A percentile compares a stretch with the other conserved stretches of the same genome.
Evolutionary conservation across 129 eudicot species (phyloP).

Genomic region (Smallanthus sonchifolius): DNA sequence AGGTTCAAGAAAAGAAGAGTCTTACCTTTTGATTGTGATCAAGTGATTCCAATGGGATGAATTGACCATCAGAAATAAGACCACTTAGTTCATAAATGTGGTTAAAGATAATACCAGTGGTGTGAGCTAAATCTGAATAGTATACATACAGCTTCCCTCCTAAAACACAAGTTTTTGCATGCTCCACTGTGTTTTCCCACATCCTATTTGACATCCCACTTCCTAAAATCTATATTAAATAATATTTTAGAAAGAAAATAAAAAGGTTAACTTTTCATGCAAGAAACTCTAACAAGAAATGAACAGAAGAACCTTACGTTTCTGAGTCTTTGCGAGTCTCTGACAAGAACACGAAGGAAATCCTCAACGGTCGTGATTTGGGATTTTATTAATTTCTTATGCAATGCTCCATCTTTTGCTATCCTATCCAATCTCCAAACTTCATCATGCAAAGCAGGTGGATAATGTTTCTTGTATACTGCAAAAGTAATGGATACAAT

Average conservation of each 20-base stretch:
- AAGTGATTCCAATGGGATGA: slow-evolving; percentile 50
- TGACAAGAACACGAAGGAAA: slow-evolving; percentile 51
- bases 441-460: slow-evolving; percentile 56
- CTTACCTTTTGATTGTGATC: slow-evolving; percentile 44
- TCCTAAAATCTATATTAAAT: slow-evolving; percentile 34
- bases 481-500: slow-evolving; percentile 17
- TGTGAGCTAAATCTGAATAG: slow-evolving; percentile 43
- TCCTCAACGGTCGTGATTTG: slow-evolving; percentile 49
- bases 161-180: slow-evolving; percentile 48
- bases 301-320: slow-evolving; percentile 26
- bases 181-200: slow-evolving; percentile 59
- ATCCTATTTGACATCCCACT: slow-evolving; percentile 54
- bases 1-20: neutral
- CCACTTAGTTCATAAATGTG: slow-evolving; percentile 50
- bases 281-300: neutral
- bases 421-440: slow-evolving; percentile 64
- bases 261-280: neutral
- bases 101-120: slow-evolving; percentile 48
- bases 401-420: slow-evolving; percentile 56
- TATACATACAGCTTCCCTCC: slow-evolving; percentile 54
- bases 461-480: slow-evolving; percentile 63
- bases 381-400: slow-evolving; percentile 46
- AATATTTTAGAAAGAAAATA: neutral
- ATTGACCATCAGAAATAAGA: slow-evolving; percentile 54
- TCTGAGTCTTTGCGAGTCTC: slow-evolving; percentile 48